These are phyloP conservation scores for Quillaja saponaria DNA, from an alignment of 306 rosid species.

Conservation along the genomic window DNA sequence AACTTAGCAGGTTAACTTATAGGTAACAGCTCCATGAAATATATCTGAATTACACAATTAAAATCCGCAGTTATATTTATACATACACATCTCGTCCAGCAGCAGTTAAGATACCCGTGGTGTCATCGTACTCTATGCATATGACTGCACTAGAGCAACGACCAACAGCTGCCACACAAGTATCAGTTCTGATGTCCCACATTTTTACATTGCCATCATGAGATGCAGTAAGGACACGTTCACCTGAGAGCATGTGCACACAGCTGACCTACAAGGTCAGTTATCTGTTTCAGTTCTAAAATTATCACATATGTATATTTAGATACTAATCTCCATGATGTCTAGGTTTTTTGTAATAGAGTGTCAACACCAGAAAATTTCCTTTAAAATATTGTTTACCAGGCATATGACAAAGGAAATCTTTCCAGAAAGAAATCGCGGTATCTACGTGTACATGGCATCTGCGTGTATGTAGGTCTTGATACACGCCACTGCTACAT, in stretches of 20 bases:
- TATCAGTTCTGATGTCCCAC: conserved; percentile 99
- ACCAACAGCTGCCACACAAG: conserved; percentile 98
- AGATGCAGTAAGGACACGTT: conserved; percentile 92
- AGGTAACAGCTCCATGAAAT: conserved; percentile 20
- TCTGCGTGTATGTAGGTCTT: no score
- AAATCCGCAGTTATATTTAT: conserved; percentile 21
- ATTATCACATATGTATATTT: conserved; percentile 22
- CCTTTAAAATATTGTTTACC: conserved; percentile 8
- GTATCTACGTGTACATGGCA: no score
- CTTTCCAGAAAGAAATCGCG: no score
- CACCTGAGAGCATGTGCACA: conserved; percentile 95
- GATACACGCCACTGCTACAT: no score
- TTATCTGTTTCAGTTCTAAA: conserved; percentile 6
- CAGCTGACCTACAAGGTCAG: conserved; percentile 75
- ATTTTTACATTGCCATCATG: conserved; percentile 98
- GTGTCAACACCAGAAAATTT: conserved; percentile 2
- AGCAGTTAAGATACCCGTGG: conserved; percentile 88
- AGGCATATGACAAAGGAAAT: no score
- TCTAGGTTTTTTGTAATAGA: conserved; percentile 19
- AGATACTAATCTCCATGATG: conserved; percentile 19
- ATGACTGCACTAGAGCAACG: conserved; percentile 94
- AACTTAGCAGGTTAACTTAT: conserved; percentile 28
- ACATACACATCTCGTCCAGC: conserved; percentile 97
- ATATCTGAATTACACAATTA: conserved; percentile 21
- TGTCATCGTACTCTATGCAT: conserved; percentile 97